phyloP scores from a whole-genome alignment of 441 rosid genomes.

The Corymbia citriodora region DNA sequence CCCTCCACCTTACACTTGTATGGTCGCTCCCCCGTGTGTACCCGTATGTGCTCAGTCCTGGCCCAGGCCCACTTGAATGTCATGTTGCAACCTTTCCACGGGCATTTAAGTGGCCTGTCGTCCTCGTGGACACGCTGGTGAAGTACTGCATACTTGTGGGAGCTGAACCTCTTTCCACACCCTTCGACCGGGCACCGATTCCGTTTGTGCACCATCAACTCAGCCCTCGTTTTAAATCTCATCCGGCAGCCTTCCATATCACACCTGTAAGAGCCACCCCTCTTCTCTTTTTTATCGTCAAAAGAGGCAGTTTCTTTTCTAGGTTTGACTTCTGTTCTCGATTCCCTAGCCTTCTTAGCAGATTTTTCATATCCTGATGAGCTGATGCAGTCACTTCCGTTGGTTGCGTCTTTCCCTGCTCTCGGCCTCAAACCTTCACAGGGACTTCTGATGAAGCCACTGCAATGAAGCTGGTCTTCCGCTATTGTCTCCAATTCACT shows the following conservation, averaged over 20 bases:
- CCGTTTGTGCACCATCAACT: conserved; percentile 62
- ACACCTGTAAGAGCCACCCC: conserved; percentile 45
- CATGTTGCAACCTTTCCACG: conserved; percentile 87
- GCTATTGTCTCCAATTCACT: conserved; percentile 38
- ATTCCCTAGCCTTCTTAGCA: conserved; percentile 33
- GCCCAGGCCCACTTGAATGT: conserved; percentile 99
- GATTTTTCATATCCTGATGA: conserved; percentile 23
- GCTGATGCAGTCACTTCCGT: conserved; percentile 16
- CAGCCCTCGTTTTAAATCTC: conserved; percentile 73
- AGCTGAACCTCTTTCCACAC: conserved; percentile 78
- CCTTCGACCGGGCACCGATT: conserved; percentile 77
- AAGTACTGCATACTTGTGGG: conserved; percentile 73
- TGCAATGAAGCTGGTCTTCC: conserved; percentile 17
- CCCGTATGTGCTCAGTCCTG: conserved; percentile 92
- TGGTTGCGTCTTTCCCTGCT: conserved; percentile 30
- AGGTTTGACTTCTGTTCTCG: conserved; percentile 15
- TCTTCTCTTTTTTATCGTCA: conserved; percentile 25
- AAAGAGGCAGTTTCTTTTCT: conserved; percentile 14
- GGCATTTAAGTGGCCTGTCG: conserved; percentile 79
- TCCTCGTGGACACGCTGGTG: conserved; percentile 94
- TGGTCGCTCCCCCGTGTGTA: conserved; percentile 95
- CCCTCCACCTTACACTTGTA: conserved; percentile 77
- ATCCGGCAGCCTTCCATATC: conserved; percentile 78
- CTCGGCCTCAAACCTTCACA: conserved; percentile 98
- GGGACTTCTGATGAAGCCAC: conserved; percentile 77